Evolutionary conservation across 805 yeast species (phyloP).

Genomic region (Sungouiella blattae): DNA sequence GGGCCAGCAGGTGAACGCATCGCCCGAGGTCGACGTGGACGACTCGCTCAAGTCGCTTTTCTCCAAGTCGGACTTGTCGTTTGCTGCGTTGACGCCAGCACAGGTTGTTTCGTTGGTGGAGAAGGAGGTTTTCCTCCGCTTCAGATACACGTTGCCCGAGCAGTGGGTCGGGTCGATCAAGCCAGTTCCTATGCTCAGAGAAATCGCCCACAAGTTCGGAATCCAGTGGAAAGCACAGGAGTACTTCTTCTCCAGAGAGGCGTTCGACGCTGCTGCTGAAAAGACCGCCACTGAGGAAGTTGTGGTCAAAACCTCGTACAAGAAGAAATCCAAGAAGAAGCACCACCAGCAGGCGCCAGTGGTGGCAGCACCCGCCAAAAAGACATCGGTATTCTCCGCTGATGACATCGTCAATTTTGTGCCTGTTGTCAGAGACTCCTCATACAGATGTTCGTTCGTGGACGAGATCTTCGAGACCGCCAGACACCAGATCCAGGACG

Average conservation of each 20-base stretch:
- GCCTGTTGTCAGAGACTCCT: constrained; percentile 74
- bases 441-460: constrained; percentile 61
- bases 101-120: constrained; percentile 43
- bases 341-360: constrained; percentile 10
- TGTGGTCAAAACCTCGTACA: constrained; percentile 19
- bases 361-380: constrained; percentile 7
- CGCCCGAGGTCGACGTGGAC: constrained; percentile 41
- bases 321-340: constrained; percentile 23
- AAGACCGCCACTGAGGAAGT: constrained; percentile 18
- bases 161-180: constrained; percentile 44
- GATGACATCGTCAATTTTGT: constrained; percentile 66
- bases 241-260: constrained; percentile 47
- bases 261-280: constrained; percentile 28
- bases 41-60: constrained; percentile 41
- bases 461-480: constrained; percentile 77
- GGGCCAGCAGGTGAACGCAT: constrained; percentile 44
- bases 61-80: constrained; percentile 36
- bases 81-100: constrained; percentile 44
- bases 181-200: constrained; percentile 55
- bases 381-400: constrained; percentile 46
- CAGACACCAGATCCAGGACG: constrained; percentile 35
- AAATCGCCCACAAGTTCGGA: constrained; percentile 74
- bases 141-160: constrained; percentile 53
- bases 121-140: constrained; percentile 58
- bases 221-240: constrained; percentile 69